These are phyloP conservation scores for Ballota nigra DNA, from an alignment of 257 asterid species.

Conservation along the genomic window DNA sequence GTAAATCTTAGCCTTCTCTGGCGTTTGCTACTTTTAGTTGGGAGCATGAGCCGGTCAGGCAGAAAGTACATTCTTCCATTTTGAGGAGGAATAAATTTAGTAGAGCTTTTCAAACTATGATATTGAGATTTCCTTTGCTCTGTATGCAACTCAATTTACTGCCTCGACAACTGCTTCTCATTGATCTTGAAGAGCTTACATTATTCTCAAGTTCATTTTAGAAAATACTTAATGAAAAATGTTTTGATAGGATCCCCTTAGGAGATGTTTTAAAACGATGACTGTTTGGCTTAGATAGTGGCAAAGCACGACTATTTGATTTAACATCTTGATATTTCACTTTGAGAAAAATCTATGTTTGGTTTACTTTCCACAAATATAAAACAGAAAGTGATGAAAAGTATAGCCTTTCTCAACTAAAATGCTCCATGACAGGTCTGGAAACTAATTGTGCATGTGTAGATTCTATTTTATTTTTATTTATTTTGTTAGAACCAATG, in stretches of 20 bases:
- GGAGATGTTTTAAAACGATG: neutral
- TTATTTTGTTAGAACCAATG: too few species aligned
- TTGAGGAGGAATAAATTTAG: neutral
- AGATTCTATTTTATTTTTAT: neutral
- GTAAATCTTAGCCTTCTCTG: neutral
- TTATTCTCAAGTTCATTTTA: neutral
- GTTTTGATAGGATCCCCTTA: neutral
- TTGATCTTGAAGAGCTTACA: neutral
- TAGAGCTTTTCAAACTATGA: neutral
- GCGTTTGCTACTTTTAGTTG: neutral
- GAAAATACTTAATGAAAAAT: neutral
- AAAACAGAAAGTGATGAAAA: neutral
- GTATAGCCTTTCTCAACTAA: neutral
- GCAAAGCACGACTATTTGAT: neutral
- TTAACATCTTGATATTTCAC: neutral
- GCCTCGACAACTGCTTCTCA: neutral
- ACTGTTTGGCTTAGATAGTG: conserved; percentile 1
- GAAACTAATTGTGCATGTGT: neutral
- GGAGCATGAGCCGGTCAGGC: neutral
- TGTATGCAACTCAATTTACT: neutral
- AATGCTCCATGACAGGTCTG: neutral
- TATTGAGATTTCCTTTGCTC: neutral
- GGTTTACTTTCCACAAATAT: neutral
- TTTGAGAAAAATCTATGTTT: neutral
- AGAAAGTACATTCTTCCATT: neutral